Evolutionary conservation across 2,329 filamentous ascomycete species (phyloP), one percentile per base, ranked within the genome.

Genomic region (Chrysosphaeria jannelii): DNA sequence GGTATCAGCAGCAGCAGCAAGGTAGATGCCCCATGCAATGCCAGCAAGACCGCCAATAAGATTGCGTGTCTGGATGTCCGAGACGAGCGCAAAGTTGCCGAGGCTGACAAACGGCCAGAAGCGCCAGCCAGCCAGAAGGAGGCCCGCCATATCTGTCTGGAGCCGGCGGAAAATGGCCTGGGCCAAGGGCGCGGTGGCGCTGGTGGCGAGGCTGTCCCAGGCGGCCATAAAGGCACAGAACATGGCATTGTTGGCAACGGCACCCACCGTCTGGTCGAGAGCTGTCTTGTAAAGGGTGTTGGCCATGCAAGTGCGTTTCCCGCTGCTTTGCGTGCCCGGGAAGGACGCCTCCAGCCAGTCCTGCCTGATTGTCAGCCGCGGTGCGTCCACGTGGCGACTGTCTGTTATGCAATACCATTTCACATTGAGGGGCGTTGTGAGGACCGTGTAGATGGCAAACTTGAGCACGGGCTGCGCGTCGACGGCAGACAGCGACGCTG

Each of bases 361-460:
- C 51, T 89, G 78, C 58, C 57, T 63, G 32, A n/a, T n/a, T n/a
- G n/a, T n/a, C n/a, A n/a, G n/a, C n/a, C n/a, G n/a, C n/a, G n/a
- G n/a, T n/a, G n/a, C n/a, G n/a, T n/a, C n/a, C n/a, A n/a, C n/a
- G n/a, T n/a, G n/a, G n/a, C n/a, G n/a, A n/a, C n/a, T n/a, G n/a
- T n/a, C n/a, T n/a, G n/a, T n/a, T n/a, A n/a, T n/a, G n/a, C n/a
- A n/a, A n/a, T 41, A 63, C 78, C 76, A 90, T 35, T 74, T 39
- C 38, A 76, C 74, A 44, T 91, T 91, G 21, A 71, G 71, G 3
- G 78, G 76, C 19, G 66, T 69, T 41, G 56, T 67, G 28, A 89
- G 38, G 16, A 72, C 38, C 31, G 66, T 59, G 48, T 68, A 89
- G 25, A 75, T 37, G 24, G 72, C 46, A 43, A 88, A 90, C 39